Conservation (phyloP, 208 protist species). For the Wallacemonas sp. region DNA sequence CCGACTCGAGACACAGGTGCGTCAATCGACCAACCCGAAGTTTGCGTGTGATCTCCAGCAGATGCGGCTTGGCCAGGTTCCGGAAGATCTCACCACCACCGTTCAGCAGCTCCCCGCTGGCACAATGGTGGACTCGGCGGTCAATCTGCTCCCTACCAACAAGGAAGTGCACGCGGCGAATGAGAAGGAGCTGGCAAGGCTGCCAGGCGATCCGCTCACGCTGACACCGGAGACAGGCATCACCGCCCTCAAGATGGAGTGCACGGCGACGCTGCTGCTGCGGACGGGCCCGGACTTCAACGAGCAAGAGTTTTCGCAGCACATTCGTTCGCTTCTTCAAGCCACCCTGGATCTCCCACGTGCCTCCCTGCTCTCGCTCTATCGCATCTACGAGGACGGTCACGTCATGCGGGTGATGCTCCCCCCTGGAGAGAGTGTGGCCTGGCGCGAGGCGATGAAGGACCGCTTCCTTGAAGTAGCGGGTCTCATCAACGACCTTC, state of each 20-base stretch:
- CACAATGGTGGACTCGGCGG: slow-evolving; percentile 83
- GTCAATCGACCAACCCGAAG: slow-evolving; percentile 55
- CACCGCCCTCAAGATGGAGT: slow-evolving; percentile 73
- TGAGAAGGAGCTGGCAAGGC: slow-evolving; percentile 61
- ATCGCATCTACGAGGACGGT: slow-evolving; percentile 84
- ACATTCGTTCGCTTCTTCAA: slow-evolving; percentile 76
- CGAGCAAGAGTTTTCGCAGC: slow-evolving; percentile 61
- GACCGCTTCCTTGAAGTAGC: slow-evolving; percentile 80
- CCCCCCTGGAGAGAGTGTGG: slow-evolving; percentile 69
- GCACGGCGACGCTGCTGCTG: slow-evolving; percentile 78
- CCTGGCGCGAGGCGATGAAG: slow-evolving; percentile 81
- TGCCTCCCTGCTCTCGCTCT: slow-evolving; percentile 74
- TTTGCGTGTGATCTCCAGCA: slow-evolving; percentile 73
- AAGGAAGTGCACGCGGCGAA: slow-evolving; percentile 86
- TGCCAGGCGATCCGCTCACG: slow-evolving; percentile 70
- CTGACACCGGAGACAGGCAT: slow-evolving; percentile 78
- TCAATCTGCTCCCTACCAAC: slow-evolving; percentile 87
- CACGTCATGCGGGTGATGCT: slow-evolving; percentile 88
- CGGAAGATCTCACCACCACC: slow-evolving; percentile 50
- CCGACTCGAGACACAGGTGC: slow-evolving; percentile 71
- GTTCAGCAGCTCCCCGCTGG: slow-evolving; percentile 78
- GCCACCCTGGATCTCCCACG: slow-evolving; percentile 75
- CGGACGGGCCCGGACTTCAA: slow-evolving; percentile 78
- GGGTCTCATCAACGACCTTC: slow-evolving; percentile 72
- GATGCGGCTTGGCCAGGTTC: slow-evolving; percentile 75